Evolutionary conservation across 2,329 filamentous ascomycete species (phyloP).

Genomic region (Lasiodiplodia sp.): DNA sequence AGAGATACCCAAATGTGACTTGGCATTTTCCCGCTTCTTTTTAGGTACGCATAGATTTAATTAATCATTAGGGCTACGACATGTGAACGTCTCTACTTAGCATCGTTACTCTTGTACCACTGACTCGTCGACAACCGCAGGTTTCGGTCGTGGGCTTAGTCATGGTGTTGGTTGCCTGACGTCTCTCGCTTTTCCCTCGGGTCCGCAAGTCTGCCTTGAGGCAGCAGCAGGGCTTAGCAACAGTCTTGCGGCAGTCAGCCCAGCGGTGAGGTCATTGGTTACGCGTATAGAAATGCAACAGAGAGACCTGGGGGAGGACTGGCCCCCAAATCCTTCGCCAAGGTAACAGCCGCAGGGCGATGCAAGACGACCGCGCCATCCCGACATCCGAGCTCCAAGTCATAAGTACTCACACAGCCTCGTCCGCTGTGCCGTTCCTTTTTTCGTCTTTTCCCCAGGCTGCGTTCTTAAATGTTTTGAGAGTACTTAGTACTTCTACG

Average conservation of each 20-base stretch:
- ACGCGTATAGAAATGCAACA: not conserved
- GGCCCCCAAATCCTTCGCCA: not conserved
- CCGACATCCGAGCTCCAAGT: not conserved
- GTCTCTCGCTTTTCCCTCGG: not conserved
- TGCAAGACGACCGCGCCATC: not conserved
- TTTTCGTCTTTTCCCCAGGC: not conserved
- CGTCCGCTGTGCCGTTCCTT: not conserved
- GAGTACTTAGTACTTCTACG: not conserved
- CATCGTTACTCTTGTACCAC: not conserved
- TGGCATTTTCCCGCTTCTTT: slow-evolving; percentile 16
- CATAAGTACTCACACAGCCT: not conserved
- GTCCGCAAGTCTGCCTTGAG: not conserved
- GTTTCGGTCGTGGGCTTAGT: not conserved
- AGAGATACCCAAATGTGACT: slow-evolving; percentile 21
- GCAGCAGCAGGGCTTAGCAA: not conserved
- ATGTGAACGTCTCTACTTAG: not conserved
- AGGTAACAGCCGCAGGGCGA: not conserved
- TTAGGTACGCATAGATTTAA: slow-evolving; percentile 22
- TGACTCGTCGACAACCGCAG: not conserved
- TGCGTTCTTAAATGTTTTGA: not conserved
- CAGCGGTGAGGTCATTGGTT: not conserved
- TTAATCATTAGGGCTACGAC: slow-evolving; percentile 13
- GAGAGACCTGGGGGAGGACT: not conserved
- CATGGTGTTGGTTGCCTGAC: slow-evolving; percentile 1
- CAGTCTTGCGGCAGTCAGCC: not conserved